A percentile compares a stretch with the other conserved stretches of the same genome.
These are phyloP conservation scores for Colletotrichum zoysiae DNA, from an alignment of 2,329 filamentous ascomycete species.

Conservation along the genomic window DNA sequence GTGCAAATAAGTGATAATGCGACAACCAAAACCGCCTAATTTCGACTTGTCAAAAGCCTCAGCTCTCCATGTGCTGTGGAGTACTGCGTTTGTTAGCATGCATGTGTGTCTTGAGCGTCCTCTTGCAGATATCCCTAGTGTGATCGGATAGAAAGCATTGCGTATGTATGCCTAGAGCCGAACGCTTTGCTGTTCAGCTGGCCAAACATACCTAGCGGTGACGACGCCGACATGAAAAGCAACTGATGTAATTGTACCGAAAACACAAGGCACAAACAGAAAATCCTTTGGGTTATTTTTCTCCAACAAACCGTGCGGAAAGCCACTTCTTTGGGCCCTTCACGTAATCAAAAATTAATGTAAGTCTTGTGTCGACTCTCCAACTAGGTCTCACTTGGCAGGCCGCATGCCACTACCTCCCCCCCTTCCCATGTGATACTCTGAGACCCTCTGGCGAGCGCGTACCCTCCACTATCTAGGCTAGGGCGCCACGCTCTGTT, in stretches of 20 bases:
- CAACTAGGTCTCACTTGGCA: conserved; percentile 26
- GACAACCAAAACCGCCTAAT: background rate
- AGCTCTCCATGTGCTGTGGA: too few relatives aligned
- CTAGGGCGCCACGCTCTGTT: conserved; percentile 28
- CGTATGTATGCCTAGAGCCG: too few relatives aligned
- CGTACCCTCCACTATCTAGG: conserved; percentile 12
- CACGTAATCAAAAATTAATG: conserved; percentile 3
- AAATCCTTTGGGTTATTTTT: background rate
- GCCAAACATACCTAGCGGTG: too few relatives aligned
- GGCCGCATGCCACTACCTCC: conserved; percentile 32
- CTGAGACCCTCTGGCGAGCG: conserved; percentile 20
- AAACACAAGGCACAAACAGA: background rate
- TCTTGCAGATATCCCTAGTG: background rate
- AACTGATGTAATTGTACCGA: background rate
- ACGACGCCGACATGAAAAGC: background rate
- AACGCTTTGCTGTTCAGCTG: background rate
- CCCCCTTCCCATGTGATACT: conserved; percentile 28
- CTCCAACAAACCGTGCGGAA: background rate
- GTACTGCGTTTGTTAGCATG: background rate
- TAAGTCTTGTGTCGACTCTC: background rate
- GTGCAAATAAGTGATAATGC: background rate
- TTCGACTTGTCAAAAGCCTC: background rate
- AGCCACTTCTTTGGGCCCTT: background rate
- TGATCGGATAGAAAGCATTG: background rate
- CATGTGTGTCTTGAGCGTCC: background rate